These are phyloP conservation scores for Phaseolus lunatus DNA, from an alignment of 306 rosid genomes.

Conservation along the genomic window DNA sequence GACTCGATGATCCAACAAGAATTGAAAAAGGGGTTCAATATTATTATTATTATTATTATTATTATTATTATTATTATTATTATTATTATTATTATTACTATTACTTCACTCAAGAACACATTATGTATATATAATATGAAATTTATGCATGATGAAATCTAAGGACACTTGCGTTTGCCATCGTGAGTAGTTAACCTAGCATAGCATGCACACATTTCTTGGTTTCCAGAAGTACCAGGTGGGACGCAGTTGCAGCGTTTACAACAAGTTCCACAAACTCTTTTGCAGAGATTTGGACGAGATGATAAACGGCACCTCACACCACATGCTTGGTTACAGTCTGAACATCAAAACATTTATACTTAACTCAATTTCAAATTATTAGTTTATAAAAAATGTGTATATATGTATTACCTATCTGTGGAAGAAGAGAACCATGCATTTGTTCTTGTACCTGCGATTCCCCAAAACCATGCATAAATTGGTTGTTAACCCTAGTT, in stretches of 20 bases:
- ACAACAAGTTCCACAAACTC: constrained; percentile 82
- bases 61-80: too few relatives aligned
- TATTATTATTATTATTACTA: too few relatives aligned
- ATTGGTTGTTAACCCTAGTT: background rate
- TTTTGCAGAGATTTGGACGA: constrained; percentile 56
- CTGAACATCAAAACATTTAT: constrained; percentile 36
- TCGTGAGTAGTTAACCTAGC: constrained; percentile 69
- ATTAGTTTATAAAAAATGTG: too few relatives aligned
- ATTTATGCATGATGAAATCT: background rate
- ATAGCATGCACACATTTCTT: constrained; percentile 73
- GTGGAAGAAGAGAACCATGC: constrained; percentile 46
- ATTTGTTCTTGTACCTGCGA: constrained; percentile 37
- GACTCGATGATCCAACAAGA: too few relatives aligned
- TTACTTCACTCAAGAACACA: background rate
- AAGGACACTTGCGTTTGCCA: constrained; percentile 79
- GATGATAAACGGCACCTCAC: constrained; percentile 70
- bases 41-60: too few relatives aligned
- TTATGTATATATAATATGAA: background rate
- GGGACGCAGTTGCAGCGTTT: constrained; percentile 72
- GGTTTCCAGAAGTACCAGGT: constrained; percentile 73
- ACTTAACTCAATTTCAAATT: background rate
- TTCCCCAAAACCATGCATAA: constrained; percentile 30
- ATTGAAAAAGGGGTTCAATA: too few relatives aligned
- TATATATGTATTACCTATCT: constrained; percentile 35
- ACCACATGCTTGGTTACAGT: constrained; percentile 59